Evolutionary conservation across 768 basidiomycete genomes (phyloP).

Genomic region (Leccinum fibrillosum): DNA sequence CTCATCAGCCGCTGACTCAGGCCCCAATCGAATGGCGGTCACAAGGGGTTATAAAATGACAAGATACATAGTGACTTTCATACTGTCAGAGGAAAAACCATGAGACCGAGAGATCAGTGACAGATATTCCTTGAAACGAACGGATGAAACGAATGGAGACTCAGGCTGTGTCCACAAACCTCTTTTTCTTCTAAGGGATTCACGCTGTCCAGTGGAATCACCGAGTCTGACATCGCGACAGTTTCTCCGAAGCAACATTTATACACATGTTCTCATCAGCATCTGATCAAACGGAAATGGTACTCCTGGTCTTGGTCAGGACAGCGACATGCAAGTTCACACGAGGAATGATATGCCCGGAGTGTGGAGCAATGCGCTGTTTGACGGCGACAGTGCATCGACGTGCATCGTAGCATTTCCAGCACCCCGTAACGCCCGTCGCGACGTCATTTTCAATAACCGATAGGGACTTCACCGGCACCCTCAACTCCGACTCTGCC

Average conservation of each 20-base stretch:
- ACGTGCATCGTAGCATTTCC: not conserved
- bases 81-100: not conserved
- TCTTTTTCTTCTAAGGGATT: too few species aligned
- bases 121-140: not conserved
- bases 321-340: not conserved
- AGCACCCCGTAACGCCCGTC: not conserved
- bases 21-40: not conserved
- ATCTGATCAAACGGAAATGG: not conserved
- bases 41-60: not conserved
- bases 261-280: not conserved
- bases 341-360: not conserved
- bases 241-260: too few species aligned
- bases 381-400: not conserved
- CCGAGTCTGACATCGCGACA: too few species aligned
- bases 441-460: slow-evolving; percentile 7
- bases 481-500: slow-evolving; percentile 47
- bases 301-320: not conserved
- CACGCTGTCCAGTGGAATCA: too few species aligned
- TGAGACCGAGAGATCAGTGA: not conserved
- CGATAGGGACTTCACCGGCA: slow-evolving; percentile 11
- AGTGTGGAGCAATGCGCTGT: not conserved
- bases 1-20: not conserved
- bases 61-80: not conserved
- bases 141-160: too few species aligned
- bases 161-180: too few species aligned